Base-by-base conservation (phyloP, 106 monocot species). In the Triglochin maritima region DNA sequence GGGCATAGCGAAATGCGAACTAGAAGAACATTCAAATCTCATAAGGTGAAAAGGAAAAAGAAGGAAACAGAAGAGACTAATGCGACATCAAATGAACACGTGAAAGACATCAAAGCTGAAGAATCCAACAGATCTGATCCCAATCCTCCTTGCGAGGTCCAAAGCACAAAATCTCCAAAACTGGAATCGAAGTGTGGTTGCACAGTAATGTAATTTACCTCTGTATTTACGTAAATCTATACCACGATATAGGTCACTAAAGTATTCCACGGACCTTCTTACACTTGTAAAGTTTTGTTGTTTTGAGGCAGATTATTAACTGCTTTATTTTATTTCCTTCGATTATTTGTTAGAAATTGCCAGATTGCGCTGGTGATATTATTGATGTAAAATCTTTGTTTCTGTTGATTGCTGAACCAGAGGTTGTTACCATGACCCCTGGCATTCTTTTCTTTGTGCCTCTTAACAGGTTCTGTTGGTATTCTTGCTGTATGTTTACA, bases 141-240 rank as follows among this genome's bases (percentile, higher is more conserved):
- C 7, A 75, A 77, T 47, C 41, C 76, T 57, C 16, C 73, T 15
- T 77, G 51, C 61, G 71, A 64, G 53, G 48, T 42, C 42, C 80
- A 81, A 51, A 70, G 63, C 64, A 49, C 57, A 41, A 98, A 88
- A 81, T 81, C 88, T 14, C 82, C 82, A 7, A 89, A 86, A 56
- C 49, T 84, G 75, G 89, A 86, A 72, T 82, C 89, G 0, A 96
- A 86, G 68, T 96, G 96, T 84, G 91, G 82, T 68, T 96, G 96
- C 80, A 82, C 74, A 49, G 71, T 96, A 46, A 96, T 96, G 96
- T 96, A 96, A 49, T 10, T 42, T 75, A 55, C 41, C 63, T 67
- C 4, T 46, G 2, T 4, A 17, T 5, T 8, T 29, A 29, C 29
- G 29, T 29, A 29, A 29, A 29, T 29, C 29, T 29, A 29, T 29